phyloP scores from a whole-genome alignment of 164 flowering plant species.

The Berberis vulgaris region DNA sequence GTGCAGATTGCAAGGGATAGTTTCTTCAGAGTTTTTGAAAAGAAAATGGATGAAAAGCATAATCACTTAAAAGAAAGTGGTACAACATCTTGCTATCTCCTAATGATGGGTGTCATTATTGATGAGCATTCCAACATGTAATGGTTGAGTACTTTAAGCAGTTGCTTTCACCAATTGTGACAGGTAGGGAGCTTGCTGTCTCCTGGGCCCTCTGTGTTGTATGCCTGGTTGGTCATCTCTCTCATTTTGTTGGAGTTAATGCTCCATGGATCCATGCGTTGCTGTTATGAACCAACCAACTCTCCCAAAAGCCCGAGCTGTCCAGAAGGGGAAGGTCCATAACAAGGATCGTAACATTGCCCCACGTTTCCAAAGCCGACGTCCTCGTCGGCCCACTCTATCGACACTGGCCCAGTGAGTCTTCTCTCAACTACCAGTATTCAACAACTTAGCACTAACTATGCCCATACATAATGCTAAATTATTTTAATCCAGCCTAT shows the following conservation, averaged over 20 bases:
- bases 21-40: constrained; percentile 58
- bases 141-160: constrained; percentile 1
- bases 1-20: constrained; percentile 58
- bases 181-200: constrained; percentile 88
- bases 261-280: constrained; percentile 78
- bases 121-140: no score
- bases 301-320: no score
- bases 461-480: no score
- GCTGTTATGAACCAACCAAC: no score
- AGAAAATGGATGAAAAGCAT: constrained; percentile 76
- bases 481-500: no score
- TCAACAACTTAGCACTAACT: no score
- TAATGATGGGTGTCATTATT: not conserved
- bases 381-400: no score
- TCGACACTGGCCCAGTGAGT: no score
- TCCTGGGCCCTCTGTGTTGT: constrained; percentile 97
- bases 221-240: constrained; percentile 83
- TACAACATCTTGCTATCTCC: constrained; percentile 17
- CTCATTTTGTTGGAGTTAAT: constrained; percentile 75
- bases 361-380: no score
- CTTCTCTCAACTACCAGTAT: no score
- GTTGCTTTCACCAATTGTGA: constrained; percentile 7
- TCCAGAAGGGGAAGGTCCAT: no score
- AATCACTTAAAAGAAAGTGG: constrained; percentile 76
- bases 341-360: no score